phyloP scores from a whole-genome alignment of 768 basidiomycete species.

The Gautieria morchelliformis region DNA sequence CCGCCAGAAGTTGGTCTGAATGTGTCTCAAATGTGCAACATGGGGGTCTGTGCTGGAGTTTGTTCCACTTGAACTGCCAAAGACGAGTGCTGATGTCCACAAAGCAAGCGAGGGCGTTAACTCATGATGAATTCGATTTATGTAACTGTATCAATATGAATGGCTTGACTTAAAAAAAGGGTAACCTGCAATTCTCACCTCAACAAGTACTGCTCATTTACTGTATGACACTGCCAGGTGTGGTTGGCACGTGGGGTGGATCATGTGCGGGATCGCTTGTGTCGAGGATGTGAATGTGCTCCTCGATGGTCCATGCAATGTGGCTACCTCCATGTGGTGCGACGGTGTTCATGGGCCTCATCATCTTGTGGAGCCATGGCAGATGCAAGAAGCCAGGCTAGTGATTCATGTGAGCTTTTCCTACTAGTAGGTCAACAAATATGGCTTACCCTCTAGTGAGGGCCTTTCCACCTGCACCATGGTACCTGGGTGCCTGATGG shows the following conservation, averaged over 20 bases:
- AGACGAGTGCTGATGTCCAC: background rate
- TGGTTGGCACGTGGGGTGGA: too few species aligned
- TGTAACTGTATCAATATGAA: background rate
- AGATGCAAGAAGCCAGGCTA: too few species aligned
- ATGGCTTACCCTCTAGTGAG: constrained; percentile 42
- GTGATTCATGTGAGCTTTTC: background rate
- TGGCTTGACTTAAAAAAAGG: background rate
- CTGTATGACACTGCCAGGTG: too few species aligned
- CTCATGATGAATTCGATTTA: background rate
- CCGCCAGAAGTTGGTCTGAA: background rate
- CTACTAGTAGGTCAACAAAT: constrained; percentile 32
- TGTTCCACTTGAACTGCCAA: background rate
- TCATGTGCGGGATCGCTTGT: too few species aligned
- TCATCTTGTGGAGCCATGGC: too few species aligned
- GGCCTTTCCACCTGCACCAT: constrained; percentile 57
- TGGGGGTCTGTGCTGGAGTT: background rate
- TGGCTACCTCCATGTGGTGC: too few species aligned
- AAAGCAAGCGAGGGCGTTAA: constrained; percentile 4
- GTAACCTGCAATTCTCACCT: background rate
- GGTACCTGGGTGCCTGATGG: constrained; percentile 27
- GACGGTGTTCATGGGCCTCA: too few species aligned
- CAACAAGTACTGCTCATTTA: constrained; percentile 4
- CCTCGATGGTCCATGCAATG: too few species aligned
- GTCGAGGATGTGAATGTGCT: too few species aligned
- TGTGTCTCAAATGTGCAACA: background rate